Evolutionary conservation across 1,284 basidiomycete genomes (phyloP), one percentile per base, ranked within the genome.

Genomic region (Sutorius eximius): DNA sequence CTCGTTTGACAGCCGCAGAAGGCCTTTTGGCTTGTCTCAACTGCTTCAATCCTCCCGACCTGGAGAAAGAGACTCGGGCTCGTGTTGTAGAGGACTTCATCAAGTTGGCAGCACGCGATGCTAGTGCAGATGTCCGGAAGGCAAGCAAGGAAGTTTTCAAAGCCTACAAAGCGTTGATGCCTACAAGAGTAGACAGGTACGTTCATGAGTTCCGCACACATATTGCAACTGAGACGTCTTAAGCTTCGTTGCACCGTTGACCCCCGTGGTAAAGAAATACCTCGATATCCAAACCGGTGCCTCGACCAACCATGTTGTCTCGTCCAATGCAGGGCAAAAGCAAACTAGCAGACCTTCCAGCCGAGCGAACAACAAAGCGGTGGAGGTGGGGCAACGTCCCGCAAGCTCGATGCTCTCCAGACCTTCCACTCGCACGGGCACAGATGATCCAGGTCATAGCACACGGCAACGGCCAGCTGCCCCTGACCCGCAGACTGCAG

Each of bases 241-340:
- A 60, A 93, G 91, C 45, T 92, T 93, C 63, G 79, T 81, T 15
- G 77, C 77, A 4, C 89, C 89, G 5, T 77, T 93, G 20, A 86
- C 87, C 3, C 91, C 91, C 5, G 86, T 82, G 2, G 83, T 84
- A 52, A 86, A 80, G 62, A 91, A 90, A 69, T 92, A 92, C 67
- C 81, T 93, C 3, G 83, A 88, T 57, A 77, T 93, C 49, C 79
- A 78, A 55, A 24, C 63, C 2, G 67, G 72, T 5, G 55, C 59
- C 18, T 44, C 42, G 1, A 49, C 49, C 5, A 29, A 8, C 9
- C 50, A 46, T 16, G 27, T 29, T 32, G 9, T 16, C 32, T 45
- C 50, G 22, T 52, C 58, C 11, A 47, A 41, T 40, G 38, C 11
- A 18, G 50, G 41, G 18, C 62, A 53, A 48, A 64, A 55, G 46